Conservation (phyloP, 371 early-diverging fungal species). For the Sanchytrium tribonematis region DNA sequence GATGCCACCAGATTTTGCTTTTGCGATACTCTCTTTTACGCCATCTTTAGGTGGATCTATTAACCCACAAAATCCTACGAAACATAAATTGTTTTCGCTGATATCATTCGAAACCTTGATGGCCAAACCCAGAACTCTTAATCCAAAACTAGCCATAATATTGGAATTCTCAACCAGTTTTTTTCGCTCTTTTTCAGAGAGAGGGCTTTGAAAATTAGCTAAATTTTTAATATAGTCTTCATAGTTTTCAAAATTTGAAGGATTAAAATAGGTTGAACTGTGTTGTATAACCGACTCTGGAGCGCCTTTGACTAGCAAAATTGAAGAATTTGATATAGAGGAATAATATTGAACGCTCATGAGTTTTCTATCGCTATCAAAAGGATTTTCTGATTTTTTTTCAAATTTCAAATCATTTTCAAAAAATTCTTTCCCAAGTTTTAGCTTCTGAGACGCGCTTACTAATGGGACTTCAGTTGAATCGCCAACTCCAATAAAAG, state of each 20-base stretch:
- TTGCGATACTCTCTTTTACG: slow-evolving; percentile 29
- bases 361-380: slow-evolving; percentile 63
- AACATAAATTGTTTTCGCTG: slow-evolving; percentile 18
- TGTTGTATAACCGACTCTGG: slow-evolving; percentile 35
- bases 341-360: slow-evolving; percentile 34
- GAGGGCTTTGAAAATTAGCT: background rate
- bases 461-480: slow-evolving; percentile 59
- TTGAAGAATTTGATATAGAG: too few species aligned
- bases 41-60: slow-evolving; percentile 59
- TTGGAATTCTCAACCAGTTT: background rate
- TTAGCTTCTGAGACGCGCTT: slow-evolving; percentile 22
- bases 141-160: slow-evolving; percentile 37
- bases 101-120: slow-evolving; percentile 18
- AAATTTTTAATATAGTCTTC: background rate
- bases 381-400: slow-evolving; percentile 37
- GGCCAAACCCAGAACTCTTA: slow-evolving; percentile 63
- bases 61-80: slow-evolving; percentile 54
- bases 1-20: slow-evolving; percentile 37
- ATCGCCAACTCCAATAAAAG: slow-evolving; percentile 33
- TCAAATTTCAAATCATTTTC: slow-evolving; percentile 12
- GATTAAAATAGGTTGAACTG: slow-evolving; percentile 18
- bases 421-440: slow-evolving; percentile 27
- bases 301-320: slow-evolving; percentile 46
- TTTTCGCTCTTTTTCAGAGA: background rate
- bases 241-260: background rate